A percentile compares a stretch with the other conserved stretches of the same genome.
These are phyloP conservation scores for Lasiodiplodia hormozganensis DNA, from an alignment of 2,329 filamentous ascomycete species.

Conservation along the genomic window DNA sequence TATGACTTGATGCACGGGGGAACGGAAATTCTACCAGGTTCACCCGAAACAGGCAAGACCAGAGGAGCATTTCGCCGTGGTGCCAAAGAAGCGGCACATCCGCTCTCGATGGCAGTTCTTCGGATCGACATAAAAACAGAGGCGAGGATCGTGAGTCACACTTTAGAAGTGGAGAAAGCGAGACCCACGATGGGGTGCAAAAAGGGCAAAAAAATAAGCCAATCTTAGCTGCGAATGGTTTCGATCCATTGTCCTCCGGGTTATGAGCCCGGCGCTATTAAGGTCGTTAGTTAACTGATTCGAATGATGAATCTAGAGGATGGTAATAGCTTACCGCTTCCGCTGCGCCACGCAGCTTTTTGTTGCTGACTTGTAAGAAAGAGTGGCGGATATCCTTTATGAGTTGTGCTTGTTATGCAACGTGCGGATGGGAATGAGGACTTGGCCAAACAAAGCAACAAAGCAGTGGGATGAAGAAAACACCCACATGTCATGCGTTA, in stretches of 20 bases:
- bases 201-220: constrained; percentile 30
- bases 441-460: background rate
- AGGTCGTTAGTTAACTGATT: constrained; percentile 4
- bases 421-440: background rate
- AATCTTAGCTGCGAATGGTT: constrained; percentile 39
- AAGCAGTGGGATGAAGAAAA: background rate
- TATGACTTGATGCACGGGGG: background rate
- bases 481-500: background rate
- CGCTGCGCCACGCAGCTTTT: constrained; percentile 42
- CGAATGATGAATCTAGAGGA: background rate
- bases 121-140: background rate
- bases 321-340: constrained; percentile 34
- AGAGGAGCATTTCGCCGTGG: background rate
- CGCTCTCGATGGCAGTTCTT: background rate
- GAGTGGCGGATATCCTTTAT: background rate
- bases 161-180: background rate
- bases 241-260: constrained; percentile 43
- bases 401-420: background rate
- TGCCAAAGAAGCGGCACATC: background rate
- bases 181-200: background rate
- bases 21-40: background rate
- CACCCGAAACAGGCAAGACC: background rate
- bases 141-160: background rate
- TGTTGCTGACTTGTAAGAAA: background rate
- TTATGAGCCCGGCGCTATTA: constrained; percentile 40